phyloP scores from a whole-genome alignment of 164 flowering plant genomes.

The Tinospora cordifolia region DNA sequence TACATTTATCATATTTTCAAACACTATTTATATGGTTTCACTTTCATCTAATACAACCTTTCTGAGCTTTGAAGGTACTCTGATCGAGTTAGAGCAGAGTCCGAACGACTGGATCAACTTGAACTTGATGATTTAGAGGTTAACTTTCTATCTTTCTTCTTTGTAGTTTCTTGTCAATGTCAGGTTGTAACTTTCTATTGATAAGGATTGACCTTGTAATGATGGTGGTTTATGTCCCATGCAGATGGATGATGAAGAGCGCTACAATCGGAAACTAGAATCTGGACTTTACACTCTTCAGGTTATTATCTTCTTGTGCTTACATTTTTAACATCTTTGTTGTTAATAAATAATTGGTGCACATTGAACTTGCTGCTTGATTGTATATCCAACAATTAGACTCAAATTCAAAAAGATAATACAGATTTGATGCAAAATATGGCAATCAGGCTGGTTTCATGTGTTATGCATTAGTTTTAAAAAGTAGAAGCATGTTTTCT shows the following conservation, averaged over 20 bases:
- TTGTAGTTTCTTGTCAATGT: background rate
- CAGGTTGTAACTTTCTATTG: background rate
- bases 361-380: background rate
- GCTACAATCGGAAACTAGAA: conserved; percentile 73
- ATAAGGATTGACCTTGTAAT: background rate
- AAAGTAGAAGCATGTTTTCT: no score
- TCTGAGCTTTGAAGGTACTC: conserved; percentile 51
- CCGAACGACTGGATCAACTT: conserved; percentile 54
- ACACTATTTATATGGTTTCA: background rate
- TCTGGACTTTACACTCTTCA: conserved; percentile 94
- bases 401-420: no score
- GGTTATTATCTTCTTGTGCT: conserved; percentile 27
- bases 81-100: conserved; percentile 73
- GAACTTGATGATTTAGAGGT: conserved; percentile 96
- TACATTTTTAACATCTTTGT: background rate
- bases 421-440: no score
- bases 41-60: background rate
- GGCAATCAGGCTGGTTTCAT: no score
- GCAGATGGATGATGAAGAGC: conserved; percentile 96
- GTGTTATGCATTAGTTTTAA: no score
- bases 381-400: background rate
- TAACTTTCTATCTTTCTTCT: background rate
- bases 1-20: background rate
- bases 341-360: background rate
- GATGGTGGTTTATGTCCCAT: conserved; percentile 5